Percentiles rank a stretch among this genome's conserved stretches.
Evolutionary conservation across 2,329 filamentous ascomycete genomes (phyloP).

Genomic region (Raffaelea albimanens): DNA sequence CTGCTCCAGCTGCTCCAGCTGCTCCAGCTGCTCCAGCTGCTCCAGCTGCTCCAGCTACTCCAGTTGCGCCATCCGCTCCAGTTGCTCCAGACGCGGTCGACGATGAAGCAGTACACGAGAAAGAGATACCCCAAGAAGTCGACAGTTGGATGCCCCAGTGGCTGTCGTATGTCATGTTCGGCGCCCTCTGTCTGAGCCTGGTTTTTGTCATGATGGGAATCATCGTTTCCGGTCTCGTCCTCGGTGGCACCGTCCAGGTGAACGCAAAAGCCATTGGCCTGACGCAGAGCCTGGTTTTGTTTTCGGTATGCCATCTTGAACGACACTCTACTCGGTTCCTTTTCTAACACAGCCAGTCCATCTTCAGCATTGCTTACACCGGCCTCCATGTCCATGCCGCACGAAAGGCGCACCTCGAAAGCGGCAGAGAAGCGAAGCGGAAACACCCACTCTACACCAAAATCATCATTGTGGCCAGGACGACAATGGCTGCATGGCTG

Average conservation of each 20-base stretch:
- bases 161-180: constrained; percentile 10
- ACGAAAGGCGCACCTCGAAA: constrained; percentile 13
- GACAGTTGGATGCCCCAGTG: constrained; percentile 5
- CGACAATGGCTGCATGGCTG: constrained; percentile 19
- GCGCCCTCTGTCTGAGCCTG: constrained; percentile 7
- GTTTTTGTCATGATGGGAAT: constrained; percentile 12
- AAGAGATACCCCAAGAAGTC: background rate
- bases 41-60: too few relatives aligned
- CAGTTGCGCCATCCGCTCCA: too few relatives aligned
- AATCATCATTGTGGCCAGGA: constrained; percentile 18
- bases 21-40: too few relatives aligned
- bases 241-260: constrained; percentile 12
- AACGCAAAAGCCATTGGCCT: constrained; percentile 12
- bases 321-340: background rate
- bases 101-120: background rate
- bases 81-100: background rate
- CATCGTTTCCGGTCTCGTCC: constrained; percentile 14
- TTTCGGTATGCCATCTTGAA: constrained; percentile 6
- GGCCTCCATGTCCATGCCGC: constrained; percentile 20
- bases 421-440: constrained; percentile 14
- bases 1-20: too few relatives aligned
- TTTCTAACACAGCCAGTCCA: constrained; percentile 10
- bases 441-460: constrained; percentile 22
- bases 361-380: constrained; percentile 22
- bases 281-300: constrained; percentile 16